These are phyloP conservation scores for Saccharomycopsis sp. DNA, from an alignment of 805 yeast species.

Conservation along the genomic window DNA sequence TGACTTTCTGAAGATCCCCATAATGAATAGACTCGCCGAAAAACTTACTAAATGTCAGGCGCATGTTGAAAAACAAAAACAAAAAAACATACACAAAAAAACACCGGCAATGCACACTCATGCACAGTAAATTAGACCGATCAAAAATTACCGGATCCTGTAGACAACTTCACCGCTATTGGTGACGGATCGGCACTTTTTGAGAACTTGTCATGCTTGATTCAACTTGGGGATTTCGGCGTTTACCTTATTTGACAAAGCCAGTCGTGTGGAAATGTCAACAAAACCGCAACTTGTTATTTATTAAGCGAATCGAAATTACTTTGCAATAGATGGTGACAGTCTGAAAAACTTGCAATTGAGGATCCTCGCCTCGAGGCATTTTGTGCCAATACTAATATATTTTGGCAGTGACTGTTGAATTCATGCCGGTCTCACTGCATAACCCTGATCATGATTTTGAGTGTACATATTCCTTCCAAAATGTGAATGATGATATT, in stretches of 20 bases:
- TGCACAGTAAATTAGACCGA: background rate
- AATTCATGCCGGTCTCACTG: too few relatives aligned
- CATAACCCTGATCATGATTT: too few relatives aligned
- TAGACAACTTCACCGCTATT: background rate
- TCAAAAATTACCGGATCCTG: background rate
- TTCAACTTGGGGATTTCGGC: background rate
- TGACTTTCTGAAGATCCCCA: background rate
- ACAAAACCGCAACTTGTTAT: background rate
- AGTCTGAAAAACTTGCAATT: too few relatives aligned
- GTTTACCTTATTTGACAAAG: background rate
- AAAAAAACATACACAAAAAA: background rate
- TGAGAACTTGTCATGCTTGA: background rate
- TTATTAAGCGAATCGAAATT: background rate
- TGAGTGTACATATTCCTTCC: too few relatives aligned
- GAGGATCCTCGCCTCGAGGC: too few relatives aligned
- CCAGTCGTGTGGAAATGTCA: background rate
- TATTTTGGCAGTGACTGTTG: too few relatives aligned
- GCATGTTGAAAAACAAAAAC: background rate
- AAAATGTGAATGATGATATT: too few relatives aligned
- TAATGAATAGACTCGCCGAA: background rate
- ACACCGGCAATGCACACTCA: constrained; percentile 1
- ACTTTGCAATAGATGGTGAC: too few relatives aligned
- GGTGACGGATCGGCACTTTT: background rate
- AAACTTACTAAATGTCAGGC: background rate
- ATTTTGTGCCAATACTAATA: too few relatives aligned